Conservation (phyloP, 495 filamentous ascomycete genomes). For the Talaromyces trachyspermus region DNA sequence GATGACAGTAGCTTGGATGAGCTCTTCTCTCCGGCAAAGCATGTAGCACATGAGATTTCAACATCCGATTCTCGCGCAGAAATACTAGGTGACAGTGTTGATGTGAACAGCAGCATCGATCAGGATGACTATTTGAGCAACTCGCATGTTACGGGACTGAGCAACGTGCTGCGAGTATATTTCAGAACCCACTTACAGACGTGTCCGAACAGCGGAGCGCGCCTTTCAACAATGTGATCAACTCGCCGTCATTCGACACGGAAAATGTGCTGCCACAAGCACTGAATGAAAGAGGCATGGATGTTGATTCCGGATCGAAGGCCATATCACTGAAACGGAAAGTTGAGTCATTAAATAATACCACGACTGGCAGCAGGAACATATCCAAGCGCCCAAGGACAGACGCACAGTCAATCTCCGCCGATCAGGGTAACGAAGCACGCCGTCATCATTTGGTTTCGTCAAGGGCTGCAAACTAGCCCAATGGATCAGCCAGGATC, state of each 20-base stretch:
- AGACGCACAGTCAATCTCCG: neutral
- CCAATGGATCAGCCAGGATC: neutral
- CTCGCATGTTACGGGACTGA: neutral
- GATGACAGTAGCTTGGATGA: constrained; percentile 1
- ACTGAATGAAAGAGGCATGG: neutral
- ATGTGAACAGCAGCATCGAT: neutral
- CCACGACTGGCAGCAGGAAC: neutral
- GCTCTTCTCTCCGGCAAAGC: neutral
- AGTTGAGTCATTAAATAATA: neutral
- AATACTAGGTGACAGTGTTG: neutral
- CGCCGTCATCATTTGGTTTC: neutral
- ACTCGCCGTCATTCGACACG: neutral
- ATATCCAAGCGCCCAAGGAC: neutral
- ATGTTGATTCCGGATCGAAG: neutral
- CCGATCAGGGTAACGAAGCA: neutral
- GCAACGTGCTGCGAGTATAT: neutral
- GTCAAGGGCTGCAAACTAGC: neutral
- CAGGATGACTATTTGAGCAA: too few relatives aligned
- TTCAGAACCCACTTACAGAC: neutral
- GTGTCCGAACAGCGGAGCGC: neutral
- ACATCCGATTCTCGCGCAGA: neutral
- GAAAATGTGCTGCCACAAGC: neutral
- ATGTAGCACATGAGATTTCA: neutral
- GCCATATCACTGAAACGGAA: neutral
- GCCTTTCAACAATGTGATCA: too few relatives aligned